A percentile compares a stretch with the other conserved stretches of the same genome.
These are phyloP conservation scores for Ogataea pini DNA, from an alignment of 805 yeast species.

Conservation along the genomic window DNA sequence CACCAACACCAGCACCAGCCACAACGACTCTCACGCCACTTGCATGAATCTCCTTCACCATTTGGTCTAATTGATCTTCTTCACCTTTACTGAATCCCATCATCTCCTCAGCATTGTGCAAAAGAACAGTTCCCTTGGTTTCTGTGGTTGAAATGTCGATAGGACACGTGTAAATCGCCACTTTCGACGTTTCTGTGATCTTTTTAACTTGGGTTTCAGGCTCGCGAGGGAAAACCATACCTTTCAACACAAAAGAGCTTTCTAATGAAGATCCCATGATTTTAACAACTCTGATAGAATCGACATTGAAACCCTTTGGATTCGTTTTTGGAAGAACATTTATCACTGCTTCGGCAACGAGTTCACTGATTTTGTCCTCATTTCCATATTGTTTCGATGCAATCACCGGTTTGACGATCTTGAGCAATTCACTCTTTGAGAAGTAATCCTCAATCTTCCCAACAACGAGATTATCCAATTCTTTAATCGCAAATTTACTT, in stretches of 20 bases:
- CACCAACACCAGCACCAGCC: slow-evolving; percentile 95
- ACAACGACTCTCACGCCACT: slow-evolving; percentile 85
- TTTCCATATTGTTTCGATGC: slow-evolving; percentile 92
- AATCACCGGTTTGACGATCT: slow-evolving; percentile 82
- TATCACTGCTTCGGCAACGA: slow-evolving; percentile 84
- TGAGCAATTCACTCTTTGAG: slow-evolving; percentile 56
- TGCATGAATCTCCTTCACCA: slow-evolving; percentile 78
- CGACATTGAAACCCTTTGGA: slow-evolving; percentile 78
- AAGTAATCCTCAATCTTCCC: slow-evolving; percentile 60
- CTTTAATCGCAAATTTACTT: slow-evolving; percentile 67
- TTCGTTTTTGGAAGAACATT: slow-evolving; percentile 71
- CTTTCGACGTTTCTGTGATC: slow-evolving; percentile 65
- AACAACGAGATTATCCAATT: slow-evolving; percentile 64
- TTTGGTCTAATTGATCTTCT: slow-evolving; percentile 86
- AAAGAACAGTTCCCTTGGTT: slow-evolving; percentile 94
- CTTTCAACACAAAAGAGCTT: slow-evolving; percentile 80
- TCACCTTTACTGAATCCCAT: slow-evolving; percentile 94
- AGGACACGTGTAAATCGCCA: slow-evolving; percentile 91
- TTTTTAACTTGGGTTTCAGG: slow-evolving; percentile 91
- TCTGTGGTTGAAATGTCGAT: slow-evolving; percentile 95
- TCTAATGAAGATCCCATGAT: slow-evolving; percentile 87
- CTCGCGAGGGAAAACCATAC: slow-evolving; percentile 97
- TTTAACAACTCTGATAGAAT: slow-evolving; percentile 91
- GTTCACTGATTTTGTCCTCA: slow-evolving; percentile 72
- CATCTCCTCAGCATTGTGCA: slow-evolving; percentile 97